Base-by-base conservation (phyloP, 352 stramenopile species). In the Hyaloperonospora brassicae region DNA sequence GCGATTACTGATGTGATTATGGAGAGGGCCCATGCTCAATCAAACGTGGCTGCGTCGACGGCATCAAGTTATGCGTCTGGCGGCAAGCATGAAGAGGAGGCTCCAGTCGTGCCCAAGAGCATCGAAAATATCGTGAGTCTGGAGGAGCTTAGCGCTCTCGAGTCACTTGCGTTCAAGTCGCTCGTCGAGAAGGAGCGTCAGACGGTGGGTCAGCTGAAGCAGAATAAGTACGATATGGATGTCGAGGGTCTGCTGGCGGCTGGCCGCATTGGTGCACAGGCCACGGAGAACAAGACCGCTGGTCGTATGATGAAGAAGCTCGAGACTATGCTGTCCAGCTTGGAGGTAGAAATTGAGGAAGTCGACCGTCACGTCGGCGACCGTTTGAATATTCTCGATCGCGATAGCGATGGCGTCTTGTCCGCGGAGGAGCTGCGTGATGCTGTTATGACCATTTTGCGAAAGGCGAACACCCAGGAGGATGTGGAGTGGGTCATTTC, bases 381-480 rank as follows among this genome's bases (percentile, higher is more conserved):
- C 66, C 97, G 97, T 47, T 84, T 99, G 47, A 96, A 98, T 62
- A 83, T 98, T 57, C 72, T 99, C 22, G 96, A 99, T 69, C 90
- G 93, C 61, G 97, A 99, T 77, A 90, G 81, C 46, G 96, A 99
- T 75, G 96, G 95, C 58, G 84, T 98, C 50, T 45, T 98, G 22
- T 88, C 83, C 25, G 80, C 79, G n/a, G 91, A 98, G 61, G 96
- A 99, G 75, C 79, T 99, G 53, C 89, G 89, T 46, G 78, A 97
- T 59, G 92, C 91, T 0, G 84, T 99, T 11, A 93, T 97, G 64
- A 95, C 90, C 40, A 95, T 98, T 47, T 62, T 98, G 55, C 93
- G 94, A 62, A 86, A 96, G 52, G 72, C 93, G 25, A 93, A 96
- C 50, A 97, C 79, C n/a, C 78, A 95, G 51, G 89, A 98, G 46